A percentile compares a stretch with the other conserved stretches of the same genome.
These are phyloP conservation scores for Globisporangium canariense DNA, from an alignment of 352 stramenopile genomes.

Conservation along the genomic window DNA sequence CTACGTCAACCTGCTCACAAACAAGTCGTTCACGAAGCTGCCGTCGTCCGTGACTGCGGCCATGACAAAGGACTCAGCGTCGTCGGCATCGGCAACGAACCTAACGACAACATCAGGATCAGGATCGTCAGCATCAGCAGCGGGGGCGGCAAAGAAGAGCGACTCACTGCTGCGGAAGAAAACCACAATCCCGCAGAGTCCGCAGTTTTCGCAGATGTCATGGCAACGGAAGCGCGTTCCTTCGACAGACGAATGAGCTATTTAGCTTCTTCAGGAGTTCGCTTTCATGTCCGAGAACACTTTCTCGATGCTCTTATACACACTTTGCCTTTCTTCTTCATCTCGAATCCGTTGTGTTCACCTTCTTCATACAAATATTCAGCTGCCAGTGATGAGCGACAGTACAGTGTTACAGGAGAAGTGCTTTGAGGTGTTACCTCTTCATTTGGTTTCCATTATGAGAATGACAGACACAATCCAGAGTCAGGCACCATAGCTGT, in stretches of 20 bases:
- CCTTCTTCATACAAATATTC: background rate
- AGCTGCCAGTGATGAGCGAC: background rate
- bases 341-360: no score
- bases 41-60: slow-evolving; percentile 67
- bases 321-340: background rate
- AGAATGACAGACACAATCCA: background rate
- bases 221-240: slow-evolving; percentile 66
- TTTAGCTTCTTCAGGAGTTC: background rate
- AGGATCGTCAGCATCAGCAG: slow-evolving; percentile 1
- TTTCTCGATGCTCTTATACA: slow-evolving; percentile 3
- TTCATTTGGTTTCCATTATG: background rate
- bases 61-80: slow-evolving; percentile 26
- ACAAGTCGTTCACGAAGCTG: slow-evolving; percentile 76
- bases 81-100: slow-evolving; percentile 1
- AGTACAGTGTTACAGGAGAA: background rate
- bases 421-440: background rate
- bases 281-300: background rate
- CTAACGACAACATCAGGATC: slow-evolving; percentile 12
- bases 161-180: slow-evolving; percentile 28
- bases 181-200: slow-evolving; percentile 60
- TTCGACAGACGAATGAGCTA: slow-evolving; percentile 30
- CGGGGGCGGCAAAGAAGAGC: slow-evolving; percentile 12
- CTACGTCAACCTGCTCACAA: slow-evolving; percentile 84
- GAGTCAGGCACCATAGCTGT: background rate
- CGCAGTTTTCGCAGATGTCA: slow-evolving; percentile 81